Conservation (phyloP, 495 filamentous ascomycete genomes). For the Aspergillus campestris region DNA sequence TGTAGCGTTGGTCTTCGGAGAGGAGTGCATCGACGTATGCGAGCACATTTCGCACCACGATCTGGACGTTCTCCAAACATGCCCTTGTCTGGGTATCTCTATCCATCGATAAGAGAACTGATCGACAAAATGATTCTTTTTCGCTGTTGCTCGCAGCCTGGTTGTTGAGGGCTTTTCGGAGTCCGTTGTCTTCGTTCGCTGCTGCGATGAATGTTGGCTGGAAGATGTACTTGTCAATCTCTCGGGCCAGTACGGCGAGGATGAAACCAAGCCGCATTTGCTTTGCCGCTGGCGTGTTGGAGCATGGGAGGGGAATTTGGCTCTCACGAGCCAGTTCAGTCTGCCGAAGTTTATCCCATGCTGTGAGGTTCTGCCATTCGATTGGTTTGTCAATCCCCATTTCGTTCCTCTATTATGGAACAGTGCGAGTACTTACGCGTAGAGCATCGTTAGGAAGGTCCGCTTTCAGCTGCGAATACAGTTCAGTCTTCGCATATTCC, state of each 20-base stretch:
- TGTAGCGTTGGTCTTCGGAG: conserved; percentile 3
- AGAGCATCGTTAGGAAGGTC: conserved; percentile 10
- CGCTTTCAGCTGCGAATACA: conserved; percentile 6
- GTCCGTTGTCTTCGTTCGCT: not conserved
- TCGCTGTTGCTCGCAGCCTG: conserved; percentile 13
- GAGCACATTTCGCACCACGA: conserved; percentile 5
- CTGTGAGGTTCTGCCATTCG: conserved; percentile 3
- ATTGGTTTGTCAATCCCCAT: not conserved
- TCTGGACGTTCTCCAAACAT: conserved; percentile 4
- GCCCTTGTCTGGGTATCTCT: conserved; percentile 4
- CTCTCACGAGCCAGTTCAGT: not conserved
- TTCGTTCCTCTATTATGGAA: not conserved
- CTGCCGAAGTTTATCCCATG: conserved; percentile 6
- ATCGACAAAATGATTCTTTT: conserved; percentile 19
- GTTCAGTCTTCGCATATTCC: conserved; percentile 8
- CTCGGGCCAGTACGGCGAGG: conserved; percentile 16
- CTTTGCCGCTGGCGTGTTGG: conserved; percentile 17
- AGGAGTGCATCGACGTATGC: conserved; percentile 8
- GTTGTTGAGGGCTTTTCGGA: conserved; percentile 9
- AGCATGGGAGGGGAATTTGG: conserved; percentile 7
- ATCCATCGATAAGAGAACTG: conserved; percentile 16
- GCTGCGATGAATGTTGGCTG: conserved; percentile 14
- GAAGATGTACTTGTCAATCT: conserved; percentile 19
- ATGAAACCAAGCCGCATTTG: conserved; percentile 16
- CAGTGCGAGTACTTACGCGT: conserved; percentile 5